Base-by-base conservation (phyloP, 768 basidiomycete genomes). In the Termitomyces sp. region DNA sequence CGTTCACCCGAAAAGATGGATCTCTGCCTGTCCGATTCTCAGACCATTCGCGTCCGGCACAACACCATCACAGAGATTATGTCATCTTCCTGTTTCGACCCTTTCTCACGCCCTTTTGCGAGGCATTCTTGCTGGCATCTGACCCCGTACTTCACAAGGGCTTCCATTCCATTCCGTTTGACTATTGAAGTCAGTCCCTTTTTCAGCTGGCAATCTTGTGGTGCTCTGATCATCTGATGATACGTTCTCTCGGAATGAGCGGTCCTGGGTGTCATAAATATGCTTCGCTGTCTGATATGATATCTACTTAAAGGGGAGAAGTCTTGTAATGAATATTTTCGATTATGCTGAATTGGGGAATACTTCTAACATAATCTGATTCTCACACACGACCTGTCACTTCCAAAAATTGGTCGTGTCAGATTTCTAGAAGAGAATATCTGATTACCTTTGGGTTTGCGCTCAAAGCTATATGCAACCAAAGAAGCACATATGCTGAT, bases 21-120 rank as follows among this genome's bases (percentile, higher is more conserved):
- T 61, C 51, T 55, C 49, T 40, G 40, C 49, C 49, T 8, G 51
- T 56, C 57, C 60, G 58, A 56, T 62, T 61, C 61, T 62, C 63
- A 63, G 63, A 60, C 58, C 57, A 27, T 60, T 55, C 61, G 57
- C 61, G 61, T 55, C 55, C 52, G 57, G 48, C 44, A 56, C 21
- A n/a, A n/a, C n/a, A n/a, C 40, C 55, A 61, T 61, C 57, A 62
- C 47, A 57, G 32, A 19, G 30, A 34, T 63, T 60, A 63, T 32
- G 46, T 63, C 53, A 63, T 54, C 57, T 39, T 32, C 57, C 56
- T 44, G 34, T 47, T 52, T 42, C 12, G 39, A 48, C 27, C 46
- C 43, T 56, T 58, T 60, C 59, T 56, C 62, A 63, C 59, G 59
- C 43, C 23, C 41, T 42, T 28, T 16, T 16, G 11, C 5, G 32